Evolutionary conservation across 768 basidiomycete genomes (phyloP), one percentile per base, ranked within the genome.

Genomic region (Amanita subjunquillea): DNA sequence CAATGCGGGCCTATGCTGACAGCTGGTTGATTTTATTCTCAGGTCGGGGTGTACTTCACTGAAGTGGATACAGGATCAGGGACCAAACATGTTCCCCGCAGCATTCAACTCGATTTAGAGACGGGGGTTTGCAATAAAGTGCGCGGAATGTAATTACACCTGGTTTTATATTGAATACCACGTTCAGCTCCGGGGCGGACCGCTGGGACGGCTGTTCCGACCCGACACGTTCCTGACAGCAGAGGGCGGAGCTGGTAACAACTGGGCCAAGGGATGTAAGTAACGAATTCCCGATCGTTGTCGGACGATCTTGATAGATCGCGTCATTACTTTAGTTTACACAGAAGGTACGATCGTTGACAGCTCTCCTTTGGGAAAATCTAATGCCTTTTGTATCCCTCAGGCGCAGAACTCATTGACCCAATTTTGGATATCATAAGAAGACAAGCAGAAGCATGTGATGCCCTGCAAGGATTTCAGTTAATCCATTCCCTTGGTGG

Each of bases 251-350:
- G 78, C 92, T 0, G 93, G 92, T 15, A 96, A 97, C 61, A 95
- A 94, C 57, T 96, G 91, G 88, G 92, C 91, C 13, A 95, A 96
- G 70, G 91, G 89, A 76, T 89, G 88, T 89, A 59, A 69, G 85
- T 72, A 39, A 36, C 39, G n/a, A 44, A 23, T 23, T 13, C 53
- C 17, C 53, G 34, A 45, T 44, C 2, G 0, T 56, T 50, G 20
- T 36, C 25, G 17, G 47, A 29, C 34, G 56, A 32, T 2, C 17
- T 34, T 44, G 37, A 48, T 52, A 37, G 38, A 32, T 47, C 22
- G 53, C 1, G 43, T n/a, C 25, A 48, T 34, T 30, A 32, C 57
- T 29, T 34, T 54, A 89, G 87, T 81, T 67, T 95, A 94, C 62
- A 95, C 91, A 2, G 93, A 94, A 71, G 90, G 91, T 80, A 69